Base-by-base conservation (phyloP, 176 grass and related monocot species). In the Carex parvula region DNA sequence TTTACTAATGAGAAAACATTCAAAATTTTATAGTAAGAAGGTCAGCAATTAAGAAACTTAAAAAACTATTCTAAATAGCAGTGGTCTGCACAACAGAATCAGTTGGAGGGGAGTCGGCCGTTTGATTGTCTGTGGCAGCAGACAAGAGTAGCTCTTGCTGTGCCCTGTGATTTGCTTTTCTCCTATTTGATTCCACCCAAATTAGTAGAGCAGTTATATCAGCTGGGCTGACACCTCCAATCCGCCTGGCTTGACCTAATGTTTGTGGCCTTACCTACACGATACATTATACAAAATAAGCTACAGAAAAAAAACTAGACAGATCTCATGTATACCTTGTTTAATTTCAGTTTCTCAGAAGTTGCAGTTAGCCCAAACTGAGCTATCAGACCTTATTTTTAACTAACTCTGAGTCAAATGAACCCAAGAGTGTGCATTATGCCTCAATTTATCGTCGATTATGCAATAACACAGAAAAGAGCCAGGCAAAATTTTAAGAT, bases 181-280 rank as follows among this genome's bases (percentile, higher is more conserved):
- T 94, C 57, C 90, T 88, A 59, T 85, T 92, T 55, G 87, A 89
- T 81, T 99, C 97, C 71, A 99, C 86, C 77, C 87, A 94, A 24
- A 99, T 89, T 70, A 99, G 91, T 22, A 96, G 93, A 84, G 91
- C 91, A 17, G 97, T 88, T 84, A 99, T 93, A 39, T 99, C 96
- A 64, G 96, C 93, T 53, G 96, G 96, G 87, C 85, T 99, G 17
- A 96, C 97, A 8, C 97, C 97, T 0, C 97, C 97, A 37, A 96
- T 92, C 66, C 97, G 91, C 56, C 91, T 89, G 18, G 97, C 97
- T 79, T 99, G 93, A 54, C 93, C 97, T 84, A 99, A 39, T 21
- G 93, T 96, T 82, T 99, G 91, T 11, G 97, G 93, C 2, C 88
- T 89, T 63, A 99, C 78, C 93, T 99, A 81, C 56, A 80, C 22